Evolutionary conservation across 2,329 filamentous ascomycete species (phyloP), one percentile per base, ranked within the genome.

Genomic region (Chaetomium sp.): DNA sequence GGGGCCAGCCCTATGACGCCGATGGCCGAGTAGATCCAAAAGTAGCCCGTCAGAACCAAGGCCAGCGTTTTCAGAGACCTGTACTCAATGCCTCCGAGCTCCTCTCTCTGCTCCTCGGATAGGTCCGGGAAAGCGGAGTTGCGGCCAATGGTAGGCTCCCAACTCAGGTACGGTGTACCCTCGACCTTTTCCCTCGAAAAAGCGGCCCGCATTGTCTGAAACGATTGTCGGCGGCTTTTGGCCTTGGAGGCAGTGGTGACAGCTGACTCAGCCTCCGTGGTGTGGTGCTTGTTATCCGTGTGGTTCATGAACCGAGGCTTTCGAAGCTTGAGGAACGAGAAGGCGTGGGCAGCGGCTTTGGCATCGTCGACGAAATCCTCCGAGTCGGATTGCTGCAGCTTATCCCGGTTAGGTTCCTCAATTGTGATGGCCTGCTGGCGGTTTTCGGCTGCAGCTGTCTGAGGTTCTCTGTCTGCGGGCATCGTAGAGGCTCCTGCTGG

Each of bases 51-150:
- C 23, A 98, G 80, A 33, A 98, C 87, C 31, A 92, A 75, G 1
- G 91, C 91, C 56, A 99, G 79, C 2, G 92, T 92, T 76, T 97
- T 96, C 66, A 99, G 76, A 0, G 94, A 91, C 6, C 95, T 89
- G 74, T 99, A 99, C 76, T 99, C 95, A 68, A 99, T 97, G 23
- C 95, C 95, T 12, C 95, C 95, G 2, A 99, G 80, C 76, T 99
- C 95, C 74, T 99, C 93, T 69, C 95, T 87, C 77, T 99, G 93
- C 68, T 95, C 92, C 70, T 96, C 90, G 0, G 90, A 91, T 69
- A 99, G 78, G 70, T 93, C 92, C 13, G 95, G 84, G 73, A 98
- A 99, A 45, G 91, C 90, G 12, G 94, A 98, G 75, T 99, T 99
- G 68, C 95, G 88, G 27, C 90, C 94, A 61, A 97, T 85, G 0